Conservation (phyloP, 176 grass and related monocot genomes). For the Thalia dealbata region DNA sequence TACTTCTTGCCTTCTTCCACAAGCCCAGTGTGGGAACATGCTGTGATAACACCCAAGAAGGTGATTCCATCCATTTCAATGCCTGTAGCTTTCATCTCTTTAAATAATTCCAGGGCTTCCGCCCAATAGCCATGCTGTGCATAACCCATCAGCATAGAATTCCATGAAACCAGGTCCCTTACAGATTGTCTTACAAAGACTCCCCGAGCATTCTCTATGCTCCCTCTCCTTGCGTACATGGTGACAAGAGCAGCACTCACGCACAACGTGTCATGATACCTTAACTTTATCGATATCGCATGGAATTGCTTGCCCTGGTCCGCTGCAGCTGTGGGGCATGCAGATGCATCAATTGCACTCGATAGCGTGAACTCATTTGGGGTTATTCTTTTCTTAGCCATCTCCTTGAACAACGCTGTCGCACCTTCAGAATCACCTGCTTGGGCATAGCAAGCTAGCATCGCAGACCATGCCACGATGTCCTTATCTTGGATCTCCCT, state of each 20-base stretch:
- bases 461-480: constrained; percentile 64
- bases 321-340: constrained; percentile 29
- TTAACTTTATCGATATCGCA: constrained; percentile 54
- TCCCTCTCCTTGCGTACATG: constrained; percentile 76
- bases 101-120: constrained; percentile 56
- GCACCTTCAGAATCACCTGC: constrained; percentile 50
- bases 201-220: constrained; percentile 50
- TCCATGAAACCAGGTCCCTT: constrained; percentile 79
- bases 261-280: constrained; percentile 39
- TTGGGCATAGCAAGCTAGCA: constrained; percentile 65
- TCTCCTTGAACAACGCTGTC: constrained; percentile 39
- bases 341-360: constrained; percentile 50
- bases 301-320: constrained; percentile 75
- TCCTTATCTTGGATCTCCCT: constrained; percentile 47
- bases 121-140: constrained; percentile 57
- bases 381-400: constrained; percentile 35
- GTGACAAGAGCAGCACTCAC: constrained; percentile 58
- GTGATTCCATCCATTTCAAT: constrained; percentile 50
- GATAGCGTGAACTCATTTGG: constrained; percentile 78
- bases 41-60: constrained; percentile 58
- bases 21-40: constrained; percentile 53
- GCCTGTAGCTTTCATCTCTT: constrained; percentile 41
- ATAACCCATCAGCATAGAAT: constrained; percentile 67
- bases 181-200: constrained; percentile 49
- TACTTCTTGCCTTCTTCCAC: constrained; percentile 43